phyloP scores from a whole-genome alignment of 2,329 filamentous ascomycete genomes.

The Ceratocystis destructans region DNA sequence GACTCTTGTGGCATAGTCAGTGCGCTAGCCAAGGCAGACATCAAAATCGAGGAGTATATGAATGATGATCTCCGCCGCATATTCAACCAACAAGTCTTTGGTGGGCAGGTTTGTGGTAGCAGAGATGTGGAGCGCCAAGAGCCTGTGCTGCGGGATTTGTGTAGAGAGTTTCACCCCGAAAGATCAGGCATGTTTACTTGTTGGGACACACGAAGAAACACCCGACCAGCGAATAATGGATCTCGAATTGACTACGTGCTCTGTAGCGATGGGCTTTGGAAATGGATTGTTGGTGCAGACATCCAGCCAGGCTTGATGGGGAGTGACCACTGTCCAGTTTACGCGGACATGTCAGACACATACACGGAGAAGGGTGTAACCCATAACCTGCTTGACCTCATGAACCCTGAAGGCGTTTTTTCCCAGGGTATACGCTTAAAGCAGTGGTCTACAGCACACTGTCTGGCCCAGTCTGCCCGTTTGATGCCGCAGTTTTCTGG shows the following conservation, averaged over 20 bases:
- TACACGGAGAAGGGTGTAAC: conserved; percentile 38
- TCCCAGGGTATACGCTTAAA: conserved; percentile 48
- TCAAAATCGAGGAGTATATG: conserved; percentile 58
- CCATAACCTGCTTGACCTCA: conserved; percentile 51
- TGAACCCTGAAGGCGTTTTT: conserved; percentile 68
- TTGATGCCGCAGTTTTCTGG: conserved; percentile 79
- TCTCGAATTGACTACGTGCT: conserved; percentile 89
- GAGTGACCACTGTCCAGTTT: conserved; percentile 94
- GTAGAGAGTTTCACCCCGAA: conserved; percentile 64
- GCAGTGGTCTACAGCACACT: conserved; percentile 52
- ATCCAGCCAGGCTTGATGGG: conserved; percentile 92
- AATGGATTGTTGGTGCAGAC: conserved; percentile 67
- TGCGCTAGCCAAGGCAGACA: conserved; percentile 52
- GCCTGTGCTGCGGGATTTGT: conserved; percentile 70
- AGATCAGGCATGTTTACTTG: conserved; percentile 89
- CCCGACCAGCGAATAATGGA: conserved; percentile 88
- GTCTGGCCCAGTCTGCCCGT: conserved; percentile 63
- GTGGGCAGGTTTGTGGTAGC: conserved; percentile 36
- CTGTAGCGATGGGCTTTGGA: conserved; percentile 62
- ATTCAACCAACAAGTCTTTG: conserved; percentile 73
- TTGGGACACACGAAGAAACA: conserved; percentile 90
- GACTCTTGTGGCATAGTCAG: conserved; percentile 68
- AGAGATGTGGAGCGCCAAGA: conserved; percentile 20
- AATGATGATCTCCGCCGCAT: conserved; percentile 58
- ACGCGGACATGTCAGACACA: conserved; percentile 53